Percentiles rank a stretch among this genome's conserved stretches.
These are phyloP conservation scores for Helenozyma baotianmanensis DNA, from an alignment of 805 yeast species.

Conservation along the genomic window DNA sequence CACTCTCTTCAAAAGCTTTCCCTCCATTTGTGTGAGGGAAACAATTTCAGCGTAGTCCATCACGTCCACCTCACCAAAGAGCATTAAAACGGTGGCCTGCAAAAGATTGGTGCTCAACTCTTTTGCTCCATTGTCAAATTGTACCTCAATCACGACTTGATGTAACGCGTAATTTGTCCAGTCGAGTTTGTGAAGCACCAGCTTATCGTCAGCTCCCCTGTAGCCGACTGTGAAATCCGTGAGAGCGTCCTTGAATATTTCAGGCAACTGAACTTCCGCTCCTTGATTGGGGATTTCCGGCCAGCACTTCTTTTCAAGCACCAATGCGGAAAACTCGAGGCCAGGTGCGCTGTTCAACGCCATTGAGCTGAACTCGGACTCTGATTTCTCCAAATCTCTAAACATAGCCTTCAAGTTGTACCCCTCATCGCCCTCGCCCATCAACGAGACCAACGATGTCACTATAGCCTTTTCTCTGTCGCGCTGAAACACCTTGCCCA, in stretches of 20 bases:
- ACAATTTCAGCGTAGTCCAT: constrained; percentile 20
- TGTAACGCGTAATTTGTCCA: constrained; percentile 43
- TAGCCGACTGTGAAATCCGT: constrained; percentile 20
- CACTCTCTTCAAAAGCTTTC: constrained; percentile 24
- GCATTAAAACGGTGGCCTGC: constrained; percentile 38
- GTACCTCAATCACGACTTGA: constrained; percentile 29
- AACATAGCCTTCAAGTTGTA: constrained; percentile 29
- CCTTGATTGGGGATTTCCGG: constrained; percentile 32
- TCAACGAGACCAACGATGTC: constrained; percentile 18
- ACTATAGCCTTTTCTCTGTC: constrained; percentile 21
- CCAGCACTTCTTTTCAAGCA: constrained; percentile 35
- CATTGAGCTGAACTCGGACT: constrained; percentile 10
- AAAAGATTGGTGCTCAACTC: constrained; percentile 37
- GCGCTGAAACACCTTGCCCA: constrained; percentile 18
- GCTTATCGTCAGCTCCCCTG: constrained; percentile 16
- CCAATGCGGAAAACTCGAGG: constrained; percentile 27
- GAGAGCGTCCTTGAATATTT: constrained; percentile 14
- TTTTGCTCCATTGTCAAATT: constrained; percentile 27
- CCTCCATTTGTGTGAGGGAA: constrained; percentile 28
- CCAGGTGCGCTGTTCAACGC: background rate
- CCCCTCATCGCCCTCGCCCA: constrained; percentile 31
- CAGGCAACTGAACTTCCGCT: constrained; percentile 22
- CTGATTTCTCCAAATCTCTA: constrained; percentile 25
- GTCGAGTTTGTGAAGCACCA: constrained; percentile 26
- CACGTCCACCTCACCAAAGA: constrained; percentile 29